Evolutionary conservation across 169 alveolate genomes (phyloP), one percentile per base, ranked within the genome.

Genomic region (Eimeria sp.): DNA sequence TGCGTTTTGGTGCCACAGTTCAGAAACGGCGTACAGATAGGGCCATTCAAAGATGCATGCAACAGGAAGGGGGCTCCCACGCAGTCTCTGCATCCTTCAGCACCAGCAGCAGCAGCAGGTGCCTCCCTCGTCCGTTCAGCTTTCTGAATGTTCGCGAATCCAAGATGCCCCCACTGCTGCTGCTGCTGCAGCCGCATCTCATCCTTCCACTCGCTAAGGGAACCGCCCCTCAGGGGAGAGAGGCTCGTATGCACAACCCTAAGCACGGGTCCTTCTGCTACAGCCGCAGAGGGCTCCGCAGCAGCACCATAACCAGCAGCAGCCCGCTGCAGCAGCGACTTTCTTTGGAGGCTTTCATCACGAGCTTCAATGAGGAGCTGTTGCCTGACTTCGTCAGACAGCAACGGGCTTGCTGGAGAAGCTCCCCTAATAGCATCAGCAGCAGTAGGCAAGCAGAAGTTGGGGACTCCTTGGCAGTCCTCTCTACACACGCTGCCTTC

Each of bases 331-430:
- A 82, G 90, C 90, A 47, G 30, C 14, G 90, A 27, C 65, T 82
- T 72, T n/a, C 90, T 47, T 14, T 27, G 51, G 25, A 82, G 49
- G 65, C 73, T 30, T 57, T 82, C 90, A 1, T 13, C 25, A 5
- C 90, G 72, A 54, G 90, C 90, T 51, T 49, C 90, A 16, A 14
- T 18, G 30, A 82, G 90, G n/a, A 82, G 90, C 63, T 27, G 73
- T 27, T n/a, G 90, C 16, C 90, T 45, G 72, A 51, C 90, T 14
- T 82, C 72, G 73, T 82, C 70, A 47, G 90, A 54, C 14, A 82
- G 90, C 49, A 5, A 27, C 49, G 49, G 57, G 90, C 73, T 22
- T 22, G 27, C 34, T 76, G 65, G 40, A 43, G 18, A 10, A 45
- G 63, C 45, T 40, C 87, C 78, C 45, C 49, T 49, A 70, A 22